Conservation (phyloP, 257 asterid species). For the Primulina tabacum region DNA sequence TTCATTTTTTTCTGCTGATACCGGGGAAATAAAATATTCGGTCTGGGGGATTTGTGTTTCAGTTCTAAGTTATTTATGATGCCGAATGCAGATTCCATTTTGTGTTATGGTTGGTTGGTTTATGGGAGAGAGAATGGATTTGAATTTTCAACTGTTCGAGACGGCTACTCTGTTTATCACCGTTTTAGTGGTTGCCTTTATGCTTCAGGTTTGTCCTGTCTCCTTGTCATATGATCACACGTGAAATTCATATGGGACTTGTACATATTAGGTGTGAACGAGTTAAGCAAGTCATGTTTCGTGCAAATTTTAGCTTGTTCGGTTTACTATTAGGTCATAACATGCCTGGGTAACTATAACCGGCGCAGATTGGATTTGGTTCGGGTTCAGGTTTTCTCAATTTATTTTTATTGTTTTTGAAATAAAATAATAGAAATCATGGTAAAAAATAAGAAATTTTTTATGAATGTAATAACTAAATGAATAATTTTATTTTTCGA, state of each 20-base stretch:
- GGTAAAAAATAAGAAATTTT: not conserved
- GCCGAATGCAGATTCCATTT: conserved; percentile 83
- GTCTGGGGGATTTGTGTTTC: not conserved
- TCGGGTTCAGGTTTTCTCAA: not conserved
- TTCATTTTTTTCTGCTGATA: not conserved
- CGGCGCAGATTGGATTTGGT: not conserved
- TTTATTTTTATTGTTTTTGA: too few species aligned
- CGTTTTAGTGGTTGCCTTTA: conserved; percentile 95
- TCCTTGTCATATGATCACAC: not conserved
- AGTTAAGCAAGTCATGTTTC: too few species aligned
- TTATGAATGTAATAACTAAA: too few species aligned
- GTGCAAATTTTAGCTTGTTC: too few species aligned
- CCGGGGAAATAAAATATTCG: not conserved
- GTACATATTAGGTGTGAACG: not conserved
- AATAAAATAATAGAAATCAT: too few species aligned
- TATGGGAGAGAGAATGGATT: conserved; percentile 94
- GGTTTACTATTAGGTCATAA: not conserved
- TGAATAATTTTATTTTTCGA: too few species aligned
- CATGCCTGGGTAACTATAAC: not conserved
- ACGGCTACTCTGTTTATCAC: conserved; percentile 95
- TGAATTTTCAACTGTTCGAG: conserved; percentile 96
- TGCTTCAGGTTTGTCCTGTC: conserved; percentile 76
- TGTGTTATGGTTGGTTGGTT: conserved; percentile 96
- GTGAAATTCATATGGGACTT: not conserved
- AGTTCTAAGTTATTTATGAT: not conserved